Conservation (phyloP, 2,329 filamentous ascomycete species). For the Aphanocladium album region DNA sequence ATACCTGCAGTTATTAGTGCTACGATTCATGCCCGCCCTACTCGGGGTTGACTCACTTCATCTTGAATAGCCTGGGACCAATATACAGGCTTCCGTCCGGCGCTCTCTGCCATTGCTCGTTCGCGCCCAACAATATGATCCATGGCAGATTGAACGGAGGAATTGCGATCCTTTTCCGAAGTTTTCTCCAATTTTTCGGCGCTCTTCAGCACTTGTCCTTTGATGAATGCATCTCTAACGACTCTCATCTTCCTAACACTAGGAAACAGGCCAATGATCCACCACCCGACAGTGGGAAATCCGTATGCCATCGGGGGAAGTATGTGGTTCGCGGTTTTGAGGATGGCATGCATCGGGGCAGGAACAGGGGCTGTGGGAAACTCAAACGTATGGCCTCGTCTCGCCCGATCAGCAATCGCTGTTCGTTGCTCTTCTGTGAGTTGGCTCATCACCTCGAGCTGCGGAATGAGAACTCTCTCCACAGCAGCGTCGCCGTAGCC, state of each 20-base stretch:
- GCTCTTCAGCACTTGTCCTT: conserved; percentile 8
- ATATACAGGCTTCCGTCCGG: conserved; percentile 22
- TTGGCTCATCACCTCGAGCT: conserved; percentile 17
- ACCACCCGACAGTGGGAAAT: conserved; percentile 1
- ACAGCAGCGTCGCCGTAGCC: conserved; percentile 26
- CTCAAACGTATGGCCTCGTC: neutral
- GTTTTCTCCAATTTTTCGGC: neutral
- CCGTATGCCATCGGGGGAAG: neutral
- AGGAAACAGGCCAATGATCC: conserved; percentile 1
- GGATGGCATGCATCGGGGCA: conserved; percentile 7
- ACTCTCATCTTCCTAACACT: neutral
- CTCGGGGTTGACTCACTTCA: conserved; percentile 17
- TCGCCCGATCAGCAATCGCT: neutral
- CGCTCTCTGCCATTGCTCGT: conserved; percentile 25
- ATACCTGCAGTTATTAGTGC: conserved; percentile 4
- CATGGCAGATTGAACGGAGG: conserved; percentile 21
- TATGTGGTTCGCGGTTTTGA: conserved; percentile 1
- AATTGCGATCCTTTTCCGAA: neutral
- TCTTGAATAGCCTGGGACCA: conserved; percentile 24
- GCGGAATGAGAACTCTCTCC: conserved; percentile 21
- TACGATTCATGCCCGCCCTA: neutral
- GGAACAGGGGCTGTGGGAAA: neutral
- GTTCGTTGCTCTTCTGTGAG: conserved; percentile 16
- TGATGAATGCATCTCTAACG: conserved; percentile 6
- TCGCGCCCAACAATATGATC: conserved; percentile 30